Evolutionary conservation across 805 yeast genomes (phyloP), one percentile per base, ranked within the genome.

Genomic region (Ogataea parapolymorpha): DNA sequence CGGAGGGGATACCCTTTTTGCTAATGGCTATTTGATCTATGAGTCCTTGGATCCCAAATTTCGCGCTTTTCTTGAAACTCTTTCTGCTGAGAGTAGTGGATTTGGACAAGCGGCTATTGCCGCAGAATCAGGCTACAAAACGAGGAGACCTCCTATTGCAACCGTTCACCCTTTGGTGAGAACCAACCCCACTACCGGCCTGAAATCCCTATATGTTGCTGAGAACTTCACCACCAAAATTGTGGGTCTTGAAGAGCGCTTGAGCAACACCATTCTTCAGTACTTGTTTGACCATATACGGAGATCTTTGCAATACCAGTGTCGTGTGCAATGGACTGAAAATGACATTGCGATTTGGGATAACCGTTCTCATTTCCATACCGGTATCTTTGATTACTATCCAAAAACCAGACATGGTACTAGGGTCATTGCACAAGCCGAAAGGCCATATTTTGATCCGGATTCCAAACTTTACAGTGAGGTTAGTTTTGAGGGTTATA

Each of bases 1-100:
- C 20, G 80, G 89, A 36, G 89, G 90, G 44, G 90, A 83, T 58
- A 83, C 90, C 14, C 58, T 81, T 25, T 82, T 80, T 56, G 77
- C 85, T 11, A 83, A 80, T 55, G 70, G 79, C 20, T 70, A 68
- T 25, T 85, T 80, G 55, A 85, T 85, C 12, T 83, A 79, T 60
- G 72, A 78, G 46, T 64, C 87, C 48, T 66, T 83, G 38, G 81
- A 86, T 3, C 80, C 82, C n/a, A 71, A 65, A 24, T 77, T 82
- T 65, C 72, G 77, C 56, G 64, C 72, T 50, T 67, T 79, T 45
- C 62, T 83, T 35, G 65, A 67, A 15, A 80, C 81, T 0, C 70
- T 82, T 53, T 75, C 74, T 51, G 88, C 90, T 81, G 61, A 86
- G 85, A 5, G 63, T 33, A 32, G 63, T 5, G 78, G 75, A 47